Base-by-base conservation (phyloP, 768 basidiomycete genomes). In the Lactifluus subvellereus region DNA sequence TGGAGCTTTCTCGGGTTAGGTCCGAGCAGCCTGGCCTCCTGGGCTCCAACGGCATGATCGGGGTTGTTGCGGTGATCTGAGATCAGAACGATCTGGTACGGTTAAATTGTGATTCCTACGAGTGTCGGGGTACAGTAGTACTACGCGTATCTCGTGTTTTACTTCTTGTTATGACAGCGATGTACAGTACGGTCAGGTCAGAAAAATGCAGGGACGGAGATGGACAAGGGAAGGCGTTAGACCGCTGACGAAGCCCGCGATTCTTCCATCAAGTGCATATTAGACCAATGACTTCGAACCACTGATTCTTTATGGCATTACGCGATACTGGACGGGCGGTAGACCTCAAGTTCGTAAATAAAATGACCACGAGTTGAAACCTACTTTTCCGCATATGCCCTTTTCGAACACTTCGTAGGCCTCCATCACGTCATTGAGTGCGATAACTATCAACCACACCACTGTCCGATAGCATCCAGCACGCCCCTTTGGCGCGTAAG, bases 321-420 rank as follows among this genome's bases (percentile, higher is more conserved):
- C 48, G 37, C 20, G 40, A 54, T 35, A 59, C 45, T 54, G 42
- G 54, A 62, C 27, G 32, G 60, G 60, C 35, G 22, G 38, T 48
- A n/a, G 43, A 33, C 33, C 27, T 35, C 63, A 62, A 48, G 38
- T 49, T 38, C 8, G 40, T 64, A 49, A 16, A 61, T 48, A 18
- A 53, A 48, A 48, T 63, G 38, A 49, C 88, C 86, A 90, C 32
- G 87, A 87, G 72, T 88, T 84, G 67, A 92, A 90, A 37, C 91
- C 75, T 10, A 88, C 82, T 73, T 92, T 91, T 0, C 90, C 89
- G 42, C 87, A 80, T 70, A 80, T 75, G 22, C 86, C 85, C 71
- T 86, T 83, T 66, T 92, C 86, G 65, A 91, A 92, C 32, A 80
- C 77, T 20, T 78, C 77, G 71, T 89, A 93, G 43, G 75, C 76